These are phyloP conservation scores for Podaxis rugospora DNA, from an alignment of 768 basidiomycete genomes.

Conservation along the genomic window DNA sequence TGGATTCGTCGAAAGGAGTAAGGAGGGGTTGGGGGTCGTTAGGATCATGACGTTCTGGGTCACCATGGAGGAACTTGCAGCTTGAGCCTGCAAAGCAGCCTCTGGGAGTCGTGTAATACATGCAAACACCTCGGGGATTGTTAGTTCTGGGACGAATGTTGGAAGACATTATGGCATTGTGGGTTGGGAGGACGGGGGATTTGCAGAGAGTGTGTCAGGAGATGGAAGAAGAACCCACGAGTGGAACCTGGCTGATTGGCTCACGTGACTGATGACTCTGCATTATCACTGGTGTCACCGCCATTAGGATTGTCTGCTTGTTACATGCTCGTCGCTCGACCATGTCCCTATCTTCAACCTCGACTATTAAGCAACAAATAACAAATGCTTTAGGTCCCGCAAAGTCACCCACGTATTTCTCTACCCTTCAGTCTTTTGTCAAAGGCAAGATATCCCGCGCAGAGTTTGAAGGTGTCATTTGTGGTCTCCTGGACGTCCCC, in stretches of 20 bases:
- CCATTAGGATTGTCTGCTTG: neutral
- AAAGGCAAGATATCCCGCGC: constrained; percentile 62
- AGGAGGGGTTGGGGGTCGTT: constrained; percentile 25
- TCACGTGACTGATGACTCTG: neutral
- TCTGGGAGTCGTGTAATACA: constrained; percentile 55
- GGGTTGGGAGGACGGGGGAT: neutral
- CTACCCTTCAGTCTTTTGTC: constrained; percentile 61
- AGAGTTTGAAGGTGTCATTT: constrained; percentile 62
- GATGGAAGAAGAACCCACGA: constrained; percentile 7
- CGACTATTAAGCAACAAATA: constrained; percentile 68
- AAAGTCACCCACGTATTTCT: constrained; percentile 59
- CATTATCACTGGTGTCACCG: too few species aligned
- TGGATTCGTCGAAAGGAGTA: constrained; percentile 68
- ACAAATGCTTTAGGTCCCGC: constrained; percentile 49
- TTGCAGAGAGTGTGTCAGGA: neutral
- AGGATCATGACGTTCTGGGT: constrained; percentile 23
- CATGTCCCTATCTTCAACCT: constrained; percentile 77
- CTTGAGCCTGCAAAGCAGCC: constrained; percentile 66
- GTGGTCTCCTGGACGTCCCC: constrained; percentile 2
- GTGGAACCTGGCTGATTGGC: constrained; percentile 4
- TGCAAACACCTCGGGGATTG: constrained; percentile 67
- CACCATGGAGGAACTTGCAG: constrained; percentile 78
- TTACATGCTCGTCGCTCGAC: neutral
- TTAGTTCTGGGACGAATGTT: constrained; percentile 55
- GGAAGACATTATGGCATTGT: constrained; percentile 11